Conservation (phyloP, 352 stramenopile species). For the Plasmopara halstedii region DNA sequence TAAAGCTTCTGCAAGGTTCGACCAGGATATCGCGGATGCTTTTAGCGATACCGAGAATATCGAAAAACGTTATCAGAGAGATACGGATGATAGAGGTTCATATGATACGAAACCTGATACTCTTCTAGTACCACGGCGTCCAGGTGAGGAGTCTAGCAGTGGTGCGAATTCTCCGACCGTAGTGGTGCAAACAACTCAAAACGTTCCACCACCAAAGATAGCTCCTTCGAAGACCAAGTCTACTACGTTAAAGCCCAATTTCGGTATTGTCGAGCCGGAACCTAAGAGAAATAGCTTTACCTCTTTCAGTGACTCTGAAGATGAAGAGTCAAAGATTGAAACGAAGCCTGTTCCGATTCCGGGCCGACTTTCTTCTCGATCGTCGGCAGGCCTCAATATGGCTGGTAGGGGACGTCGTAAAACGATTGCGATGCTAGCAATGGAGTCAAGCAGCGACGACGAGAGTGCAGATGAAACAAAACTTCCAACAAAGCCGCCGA, state of each 20-base stretch:
- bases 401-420: slow-evolving; percentile 56
- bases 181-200: slow-evolving; percentile 8
- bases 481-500: slow-evolving; percentile 47
- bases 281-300: slow-evolving; percentile 76
- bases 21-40: slow-evolving; percentile 28
- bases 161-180: slow-evolving; percentile 8
- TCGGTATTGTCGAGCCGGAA: slow-evolving; percentile 51
- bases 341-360: slow-evolving; percentile 43
- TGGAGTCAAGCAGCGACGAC: slow-evolving; percentile 78
- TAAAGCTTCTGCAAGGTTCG: slow-evolving; percentile 25
- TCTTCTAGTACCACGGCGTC: slow-evolving; percentile 11
- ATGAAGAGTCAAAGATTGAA: slow-evolving; percentile 72
- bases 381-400: slow-evolving; percentile 42
- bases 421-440: slow-evolving; percentile 57
- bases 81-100: slow-evolving; percentile 18
- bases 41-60: slow-evolving; percentile 18
- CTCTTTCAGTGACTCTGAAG: slow-evolving; percentile 81
- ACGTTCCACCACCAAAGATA: slow-evolving; percentile 9
- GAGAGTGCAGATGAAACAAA: slow-evolving; percentile 45
- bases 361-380: slow-evolving; percentile 27
- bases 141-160: slow-evolving; percentile 15
- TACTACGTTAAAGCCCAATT: slow-evolving; percentile 50
- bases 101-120: slow-evolving; percentile 13
- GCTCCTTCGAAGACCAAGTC: slow-evolving; percentile 28
- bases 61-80: slow-evolving; percentile 7